These are phyloP conservation scores for Zygosaccharomyces gambellarensis DNA, from an alignment of 805 yeast species.

Conservation along the genomic window DNA sequence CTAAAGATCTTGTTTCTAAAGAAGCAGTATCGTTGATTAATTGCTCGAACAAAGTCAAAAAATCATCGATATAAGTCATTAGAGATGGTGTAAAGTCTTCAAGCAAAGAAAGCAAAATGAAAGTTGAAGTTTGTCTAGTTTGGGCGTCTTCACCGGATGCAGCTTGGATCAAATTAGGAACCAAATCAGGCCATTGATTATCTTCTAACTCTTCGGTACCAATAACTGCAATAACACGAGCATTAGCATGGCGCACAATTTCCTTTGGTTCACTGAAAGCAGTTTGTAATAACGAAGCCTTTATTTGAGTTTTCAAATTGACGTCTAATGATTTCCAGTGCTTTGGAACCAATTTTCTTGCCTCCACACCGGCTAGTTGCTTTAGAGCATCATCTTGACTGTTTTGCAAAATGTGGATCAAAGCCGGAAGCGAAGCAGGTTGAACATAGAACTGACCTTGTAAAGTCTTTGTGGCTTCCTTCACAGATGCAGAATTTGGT, in stretches of 20 bases:
- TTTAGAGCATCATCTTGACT: conserved; percentile 67
- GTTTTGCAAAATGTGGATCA: conserved; percentile 73
- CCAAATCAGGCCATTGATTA: conserved; percentile 68
- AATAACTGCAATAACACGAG: conserved; percentile 84
- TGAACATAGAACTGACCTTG: conserved; percentile 69
- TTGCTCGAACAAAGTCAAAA: conserved; percentile 63
- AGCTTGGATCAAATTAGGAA: conserved; percentile 65
- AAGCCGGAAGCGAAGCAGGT: conserved; percentile 70
- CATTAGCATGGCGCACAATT: conserved; percentile 78
- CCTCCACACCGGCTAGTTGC: conserved; percentile 95
- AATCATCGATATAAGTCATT: conserved; percentile 54
- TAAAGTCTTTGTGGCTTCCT: conserved; percentile 73
- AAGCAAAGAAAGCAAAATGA: conserved; percentile 67
- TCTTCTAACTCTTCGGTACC: conserved; percentile 70
- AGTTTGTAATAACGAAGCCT: conserved; percentile 60
- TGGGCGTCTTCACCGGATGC: conserved; percentile 52
- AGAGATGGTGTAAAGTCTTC: conserved; percentile 64
- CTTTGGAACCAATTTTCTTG: conserved; percentile 69
- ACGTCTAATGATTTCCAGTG: conserved; percentile 57
- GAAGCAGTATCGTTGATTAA: conserved; percentile 64
- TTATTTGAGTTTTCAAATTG: conserved; percentile 53
- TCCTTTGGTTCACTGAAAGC: conserved; percentile 61
- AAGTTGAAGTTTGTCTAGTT: conserved; percentile 77
- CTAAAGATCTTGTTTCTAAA: conserved; percentile 70
- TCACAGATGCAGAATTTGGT: conserved; percentile 78